Evolutionary conservation across 2,329 filamentous ascomycete genomes (phyloP).

Genomic region (Arthrobotrys entomopaga): DNA sequence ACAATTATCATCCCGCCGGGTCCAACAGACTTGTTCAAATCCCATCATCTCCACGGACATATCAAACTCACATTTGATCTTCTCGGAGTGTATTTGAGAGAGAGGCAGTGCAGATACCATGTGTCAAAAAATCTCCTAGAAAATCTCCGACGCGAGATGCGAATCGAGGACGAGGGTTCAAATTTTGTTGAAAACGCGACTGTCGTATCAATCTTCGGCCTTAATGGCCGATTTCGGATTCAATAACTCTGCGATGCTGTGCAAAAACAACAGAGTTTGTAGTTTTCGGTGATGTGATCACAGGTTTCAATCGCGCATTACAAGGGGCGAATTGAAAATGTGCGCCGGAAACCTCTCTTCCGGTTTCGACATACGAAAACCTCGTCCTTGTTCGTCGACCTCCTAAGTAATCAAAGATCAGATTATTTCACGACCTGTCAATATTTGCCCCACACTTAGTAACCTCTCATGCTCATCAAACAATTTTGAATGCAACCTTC

Average conservation of each 20-base stretch:
- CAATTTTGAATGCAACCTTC: neutral
- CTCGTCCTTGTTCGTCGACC: conserved; percentile 12
- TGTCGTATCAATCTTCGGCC: neutral
- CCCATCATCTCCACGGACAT: conserved; percentile 37
- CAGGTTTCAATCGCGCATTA: conserved; percentile 28
- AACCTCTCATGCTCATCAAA: conserved; percentile 23
- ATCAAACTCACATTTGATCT: conserved; percentile 4
- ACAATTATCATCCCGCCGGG: conserved; percentile 14
- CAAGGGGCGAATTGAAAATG: conserved; percentile 18
- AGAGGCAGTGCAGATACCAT: conserved; percentile 40
- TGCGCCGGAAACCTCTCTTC: conserved; percentile 5
- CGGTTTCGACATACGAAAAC: conserved; percentile 20
- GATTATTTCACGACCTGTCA: conserved; percentile 33
- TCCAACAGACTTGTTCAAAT: neutral
- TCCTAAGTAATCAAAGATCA: conserved; percentile 34
- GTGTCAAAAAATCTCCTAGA: conserved; percentile 41
- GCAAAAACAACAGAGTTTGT: conserved; percentile 11
- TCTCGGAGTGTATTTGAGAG: neutral
- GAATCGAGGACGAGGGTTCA: conserved; percentile 12
- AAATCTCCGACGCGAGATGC: conserved; percentile 31
- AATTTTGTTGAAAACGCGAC: conserved; percentile 16
- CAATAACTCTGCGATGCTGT: neutral
- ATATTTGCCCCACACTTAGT: conserved; percentile 33
- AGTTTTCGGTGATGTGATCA: conserved; percentile 34
- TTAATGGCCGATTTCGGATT: conserved; percentile 21